Base-by-base conservation (phyloP, 352 stramenopile species). In the Halophytophthora batemanensis region DNA sequence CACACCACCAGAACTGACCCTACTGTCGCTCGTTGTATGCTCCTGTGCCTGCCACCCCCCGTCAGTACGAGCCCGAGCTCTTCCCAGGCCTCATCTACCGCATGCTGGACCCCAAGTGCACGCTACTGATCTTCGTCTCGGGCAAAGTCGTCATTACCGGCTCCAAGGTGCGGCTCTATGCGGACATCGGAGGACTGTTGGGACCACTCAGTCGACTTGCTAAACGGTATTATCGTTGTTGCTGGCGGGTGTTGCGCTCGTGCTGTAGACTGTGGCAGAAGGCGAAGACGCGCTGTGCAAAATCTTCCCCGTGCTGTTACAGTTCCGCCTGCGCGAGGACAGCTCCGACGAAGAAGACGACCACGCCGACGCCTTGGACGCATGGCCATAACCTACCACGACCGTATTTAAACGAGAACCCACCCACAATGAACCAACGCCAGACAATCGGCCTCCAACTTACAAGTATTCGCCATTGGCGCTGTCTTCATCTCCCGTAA, bases 61-160 rank as follows among this genome's bases (percentile, higher is more conserved):
- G 37, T 18, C 40, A 85, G 74, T 99, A 99, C 69, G 97, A 99
- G 59, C 97, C 97, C 0, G 97, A 99, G 61, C 73, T 99, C n/a
- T 99, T 99, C 72, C 95, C 97, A 10, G 97, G 97, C 8, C 77
- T 99, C 18, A 98, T 99, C 61, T 99, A 99, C 80, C 87, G 97
- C 40, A 87, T 99, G 67, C 69, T 98, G 2, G 80, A 90, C 45
- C 96, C 97, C 19, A 97, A 98, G 64, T 85, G 98, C n/a, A 98
- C 98, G n/a, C 69, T 99, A 19, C 64, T 99, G 22, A 98, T 99
- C 54, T 99, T 99, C 71, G 97, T 99, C 11, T 98, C 88, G 19
- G 97, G 97, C 28, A 99, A 99, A 67, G 85, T 99, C 49, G 94
- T 99, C 7, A 82, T 98, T 53, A 98, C 93, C 1, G 95, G 95